Conservation (phyloP, 2,329 filamentous ascomycete species). For the Ophiostoma himal-ulmi region DNA sequence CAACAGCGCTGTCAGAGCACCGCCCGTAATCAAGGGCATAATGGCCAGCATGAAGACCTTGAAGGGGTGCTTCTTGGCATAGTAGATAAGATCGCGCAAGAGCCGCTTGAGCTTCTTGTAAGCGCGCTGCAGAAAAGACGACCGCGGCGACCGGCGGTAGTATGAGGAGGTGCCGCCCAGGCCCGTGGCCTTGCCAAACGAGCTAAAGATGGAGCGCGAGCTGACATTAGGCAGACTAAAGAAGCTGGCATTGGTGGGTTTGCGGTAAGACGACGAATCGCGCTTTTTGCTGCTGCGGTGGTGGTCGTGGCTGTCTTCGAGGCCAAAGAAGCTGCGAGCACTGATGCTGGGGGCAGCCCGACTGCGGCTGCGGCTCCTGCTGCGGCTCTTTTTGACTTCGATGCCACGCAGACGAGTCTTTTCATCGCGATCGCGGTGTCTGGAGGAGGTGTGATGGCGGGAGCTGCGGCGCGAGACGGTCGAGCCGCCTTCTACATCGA, state of each 20-base stretch:
- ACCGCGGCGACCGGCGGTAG: constrained; percentile 76
- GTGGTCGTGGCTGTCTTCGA: constrained; percentile 32
- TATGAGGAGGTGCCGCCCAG: constrained; percentile 43
- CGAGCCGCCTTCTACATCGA: constrained; percentile 33
- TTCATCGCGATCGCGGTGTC: constrained; percentile 27
- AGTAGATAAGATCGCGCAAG: constrained; percentile 72
- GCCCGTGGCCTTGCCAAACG: constrained; percentile 24
- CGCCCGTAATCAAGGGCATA: constrained; percentile 80
- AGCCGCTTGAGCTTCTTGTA: constrained; percentile 72
- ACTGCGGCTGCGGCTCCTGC: constrained; percentile 30
- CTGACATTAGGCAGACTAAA: constrained; percentile 30
- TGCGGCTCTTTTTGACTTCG: constrained; percentile 36
- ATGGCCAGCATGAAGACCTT: constrained; percentile 85
- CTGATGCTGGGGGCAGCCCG: constrained; percentile 28
- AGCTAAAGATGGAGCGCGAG: constrained; percentile 36
- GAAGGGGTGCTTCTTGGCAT: constrained; percentile 74
- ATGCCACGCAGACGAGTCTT: constrained; percentile 20
- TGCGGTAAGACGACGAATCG: constrained; percentile 19
- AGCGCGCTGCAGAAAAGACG: constrained; percentile 68
- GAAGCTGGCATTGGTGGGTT: constrained; percentile 35
- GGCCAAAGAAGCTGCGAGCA: constrained; percentile 24
- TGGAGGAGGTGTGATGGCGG: constrained; percentile 27
- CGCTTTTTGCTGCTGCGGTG: constrained; percentile 30
- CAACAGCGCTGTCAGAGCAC: constrained; percentile 71
- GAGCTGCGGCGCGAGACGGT: constrained; percentile 26